Conservation (phyloP, 306 rosid genomes). For the Vicia faba region DNA sequence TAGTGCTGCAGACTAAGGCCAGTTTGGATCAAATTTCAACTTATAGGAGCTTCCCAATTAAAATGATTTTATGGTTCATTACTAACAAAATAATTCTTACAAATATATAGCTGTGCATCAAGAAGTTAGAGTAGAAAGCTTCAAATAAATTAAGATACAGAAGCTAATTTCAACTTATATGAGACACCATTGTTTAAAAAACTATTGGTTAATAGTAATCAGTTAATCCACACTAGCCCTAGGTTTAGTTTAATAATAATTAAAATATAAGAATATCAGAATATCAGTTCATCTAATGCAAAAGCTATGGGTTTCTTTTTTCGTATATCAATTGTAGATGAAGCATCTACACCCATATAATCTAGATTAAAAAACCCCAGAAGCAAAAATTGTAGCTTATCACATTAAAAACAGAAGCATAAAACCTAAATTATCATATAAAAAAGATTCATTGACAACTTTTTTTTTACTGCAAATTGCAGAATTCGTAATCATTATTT, state of each 20-base stretch:
- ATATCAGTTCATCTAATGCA: slow-evolving; percentile 24
- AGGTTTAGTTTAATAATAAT: slow-evolving; percentile 36
- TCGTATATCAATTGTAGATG: neutral
- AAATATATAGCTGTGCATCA: no score
- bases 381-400: no score
- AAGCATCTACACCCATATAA: slow-evolving; percentile 2
- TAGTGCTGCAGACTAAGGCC: slow-evolving; percentile 67
- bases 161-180: no score
- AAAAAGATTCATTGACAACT: slow-evolving; percentile 8
- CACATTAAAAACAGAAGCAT: no score
- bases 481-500: slow-evolving; percentile 20
- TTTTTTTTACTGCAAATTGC: neutral
- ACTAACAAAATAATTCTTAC: neutral
- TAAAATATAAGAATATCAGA: no score
- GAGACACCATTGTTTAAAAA: neutral
- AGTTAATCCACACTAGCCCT: slow-evolving; percentile 25
- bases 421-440: no score
- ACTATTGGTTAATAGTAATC: neutral
- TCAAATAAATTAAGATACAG: no score
- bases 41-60: neutral
- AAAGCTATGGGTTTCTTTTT: neutral
- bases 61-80: neutral
- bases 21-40: neutral
- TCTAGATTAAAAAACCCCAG: slow-evolving; percentile 5
- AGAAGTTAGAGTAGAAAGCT: no score